A percentile compares a stretch with the other conserved stretches of the same genome.
phyloP scores from a whole-genome alignment of 139 green algal species.

The Tetradesmus obliquus region DNA sequence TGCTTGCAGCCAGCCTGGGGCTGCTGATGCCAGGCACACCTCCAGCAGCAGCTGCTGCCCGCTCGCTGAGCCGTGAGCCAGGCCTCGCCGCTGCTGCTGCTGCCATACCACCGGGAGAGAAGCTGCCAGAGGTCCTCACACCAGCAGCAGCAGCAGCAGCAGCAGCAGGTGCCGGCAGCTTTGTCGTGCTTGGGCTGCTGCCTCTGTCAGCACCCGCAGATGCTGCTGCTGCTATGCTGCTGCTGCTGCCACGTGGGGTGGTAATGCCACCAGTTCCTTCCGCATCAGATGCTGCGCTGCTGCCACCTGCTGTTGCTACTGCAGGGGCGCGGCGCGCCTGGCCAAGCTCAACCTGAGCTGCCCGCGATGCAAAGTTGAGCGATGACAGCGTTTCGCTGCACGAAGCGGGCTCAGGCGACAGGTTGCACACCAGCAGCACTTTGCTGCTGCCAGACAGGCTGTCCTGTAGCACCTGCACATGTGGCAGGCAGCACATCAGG shows the following conservation, averaged over 20 bases:
- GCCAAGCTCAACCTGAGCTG: slow-evolving; percentile 62
- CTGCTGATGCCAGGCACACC: neutral
- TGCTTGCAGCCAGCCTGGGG: neutral
- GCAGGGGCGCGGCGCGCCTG: slow-evolving; percentile 13
- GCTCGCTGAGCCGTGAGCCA: neutral
- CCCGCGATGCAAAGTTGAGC: slow-evolving; percentile 78
- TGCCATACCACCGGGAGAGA: neutral
- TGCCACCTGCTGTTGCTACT: neutral
- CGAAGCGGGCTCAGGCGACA: slow-evolving; percentile 83
- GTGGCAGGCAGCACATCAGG: neutral
- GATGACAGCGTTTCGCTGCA: slow-evolving; percentile 72
- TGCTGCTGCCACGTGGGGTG: neutral
- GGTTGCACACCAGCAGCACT: slow-evolving; percentile 97
- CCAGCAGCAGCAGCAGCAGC: neutral
- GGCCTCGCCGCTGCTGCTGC: neutral
- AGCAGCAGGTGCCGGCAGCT: neutral
- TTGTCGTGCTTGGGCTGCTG: neutral
- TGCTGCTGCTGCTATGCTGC: neutral
- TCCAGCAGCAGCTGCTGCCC: neutral
- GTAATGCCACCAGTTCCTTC: neutral
- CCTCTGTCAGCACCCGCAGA: neutral
- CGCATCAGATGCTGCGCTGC: neutral
- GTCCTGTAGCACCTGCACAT: slow-evolving; percentile 72
- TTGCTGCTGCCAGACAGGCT: slow-evolving; percentile 74
- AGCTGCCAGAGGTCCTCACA: neutral